These are phyloP conservation scores for Colletotrichum cereale DNA, from an alignment of 2,329 filamentous ascomycete genomes.

Conservation along the genomic window DNA sequence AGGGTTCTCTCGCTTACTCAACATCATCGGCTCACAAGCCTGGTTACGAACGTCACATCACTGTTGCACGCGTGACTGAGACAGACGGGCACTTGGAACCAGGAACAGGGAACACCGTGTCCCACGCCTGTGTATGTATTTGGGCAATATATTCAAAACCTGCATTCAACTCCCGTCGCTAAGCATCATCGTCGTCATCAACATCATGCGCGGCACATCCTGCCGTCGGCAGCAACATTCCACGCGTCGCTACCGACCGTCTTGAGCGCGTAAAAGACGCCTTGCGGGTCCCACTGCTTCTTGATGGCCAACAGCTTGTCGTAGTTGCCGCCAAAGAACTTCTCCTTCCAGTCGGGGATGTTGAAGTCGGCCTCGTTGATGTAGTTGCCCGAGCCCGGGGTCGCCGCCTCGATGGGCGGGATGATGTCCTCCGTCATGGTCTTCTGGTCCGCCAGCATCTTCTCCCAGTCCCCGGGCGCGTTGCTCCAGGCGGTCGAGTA, in stretches of 20 bases:
- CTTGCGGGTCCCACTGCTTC: constrained; percentile 60
- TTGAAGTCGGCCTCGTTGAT: constrained; percentile 65
- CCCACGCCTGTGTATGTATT: neutral
- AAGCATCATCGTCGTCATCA: neutral
- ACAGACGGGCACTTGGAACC: neutral
- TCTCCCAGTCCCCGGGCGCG: constrained; percentile 36
- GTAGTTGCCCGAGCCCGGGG: constrained; percentile 59
- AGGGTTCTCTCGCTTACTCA: neutral
- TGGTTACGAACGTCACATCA: neutral
- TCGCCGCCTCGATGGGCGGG: constrained; percentile 43
- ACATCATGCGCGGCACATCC: constrained; percentile 52
- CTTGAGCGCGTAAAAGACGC: constrained; percentile 61
- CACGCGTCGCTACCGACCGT: constrained; percentile 67
- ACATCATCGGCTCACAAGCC: neutral
- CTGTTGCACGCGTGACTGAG: neutral
- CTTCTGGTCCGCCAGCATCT: constrained; percentile 36
- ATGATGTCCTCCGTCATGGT: constrained; percentile 40
- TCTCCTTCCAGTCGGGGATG: constrained; percentile 58
- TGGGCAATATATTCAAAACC: neutral
- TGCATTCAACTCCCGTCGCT: neutral
- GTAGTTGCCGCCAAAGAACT: constrained; percentile 64
- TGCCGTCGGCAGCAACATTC: constrained; percentile 54
- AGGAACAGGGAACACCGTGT: neutral
- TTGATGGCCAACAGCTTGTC: constrained; percentile 58
- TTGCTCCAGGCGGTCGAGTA: constrained; percentile 40